Evolutionary conservation across 495 filamentous ascomycete genomes (phyloP).

Genomic region (Trichoderma gamsii): DNA sequence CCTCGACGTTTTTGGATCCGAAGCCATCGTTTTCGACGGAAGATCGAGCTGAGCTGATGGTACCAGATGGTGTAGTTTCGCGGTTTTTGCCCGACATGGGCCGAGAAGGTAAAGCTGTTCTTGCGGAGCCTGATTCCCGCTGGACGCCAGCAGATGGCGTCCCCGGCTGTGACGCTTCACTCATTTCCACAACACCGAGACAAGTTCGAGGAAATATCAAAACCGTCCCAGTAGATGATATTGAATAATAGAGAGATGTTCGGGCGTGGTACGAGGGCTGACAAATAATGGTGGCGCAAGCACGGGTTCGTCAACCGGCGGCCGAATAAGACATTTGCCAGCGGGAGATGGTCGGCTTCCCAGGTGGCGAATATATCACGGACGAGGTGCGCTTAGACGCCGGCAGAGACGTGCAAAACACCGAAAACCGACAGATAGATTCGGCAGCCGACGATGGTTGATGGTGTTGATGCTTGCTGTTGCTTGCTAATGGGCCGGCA

Average conservation of each 20-base stretch:
- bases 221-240: not conserved
- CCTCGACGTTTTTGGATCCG: not conserved
- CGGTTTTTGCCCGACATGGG: slow-evolving; percentile 9
- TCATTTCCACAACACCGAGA: not conserved
- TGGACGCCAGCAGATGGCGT: not conserved
- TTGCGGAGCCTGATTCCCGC: not conserved
- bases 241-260: not conserved
- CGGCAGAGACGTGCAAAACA: not conserved
- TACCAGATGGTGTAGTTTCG: slow-evolving; percentile 1
- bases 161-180: slow-evolving; percentile 6
- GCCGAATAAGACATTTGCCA: not conserved
- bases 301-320: slow-evolving; percentile 2
- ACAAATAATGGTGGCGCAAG: slow-evolving; percentile 10
- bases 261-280: slow-evolving; percentile 7
- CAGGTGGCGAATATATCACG: slow-evolving; percentile 3
- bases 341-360: not conserved
- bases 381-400: not conserved
- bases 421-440: not conserved
- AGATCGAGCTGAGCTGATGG: not conserved
- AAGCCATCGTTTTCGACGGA: not conserved
- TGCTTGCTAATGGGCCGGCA: not conserved
- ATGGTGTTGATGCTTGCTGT: not conserved
- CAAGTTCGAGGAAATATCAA: not conserved
- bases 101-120: slow-evolving; percentile 17
- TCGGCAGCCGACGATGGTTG: not conserved